Conservation (phyloP, 768 basidiomycete genomes). For the Naganishia onofrii region DNA sequence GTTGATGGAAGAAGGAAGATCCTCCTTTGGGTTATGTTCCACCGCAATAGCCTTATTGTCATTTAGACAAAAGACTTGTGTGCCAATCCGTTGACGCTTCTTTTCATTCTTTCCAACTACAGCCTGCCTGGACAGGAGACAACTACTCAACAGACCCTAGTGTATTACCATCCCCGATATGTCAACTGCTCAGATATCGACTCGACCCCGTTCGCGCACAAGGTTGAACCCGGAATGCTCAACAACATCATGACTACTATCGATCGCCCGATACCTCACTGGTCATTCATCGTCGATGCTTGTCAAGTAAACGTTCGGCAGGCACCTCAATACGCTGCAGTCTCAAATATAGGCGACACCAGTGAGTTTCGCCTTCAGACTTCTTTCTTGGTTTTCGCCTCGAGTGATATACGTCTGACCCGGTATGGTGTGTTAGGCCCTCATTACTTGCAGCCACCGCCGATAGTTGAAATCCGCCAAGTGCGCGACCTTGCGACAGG, state of each 20-base stretch:
- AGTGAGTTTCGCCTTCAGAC: background rate
- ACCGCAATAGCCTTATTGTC: no score
- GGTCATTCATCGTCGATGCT: background rate
- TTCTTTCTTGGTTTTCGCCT: background rate
- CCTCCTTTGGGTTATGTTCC: no score
- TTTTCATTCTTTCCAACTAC: background rate
- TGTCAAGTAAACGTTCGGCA: slow-evolving; percentile 3
- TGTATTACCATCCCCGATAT: background rate
- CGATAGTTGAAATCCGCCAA: slow-evolving; percentile 14
- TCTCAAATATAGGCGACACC: background rate
- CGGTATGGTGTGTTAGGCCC: background rate
- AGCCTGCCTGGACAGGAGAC: background rate
- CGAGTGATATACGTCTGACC: background rate
- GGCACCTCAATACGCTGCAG: slow-evolving; percentile 3
- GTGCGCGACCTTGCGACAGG: background rate
- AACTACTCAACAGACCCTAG: background rate
- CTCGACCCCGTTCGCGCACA: no score
- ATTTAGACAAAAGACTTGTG: no score
- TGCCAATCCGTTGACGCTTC: background rate
- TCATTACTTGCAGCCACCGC: slow-evolving; percentile 4
- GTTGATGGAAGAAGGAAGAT: no score
- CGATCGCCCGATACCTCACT: background rate
- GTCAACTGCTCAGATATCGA: background rate
- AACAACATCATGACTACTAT: background rate
- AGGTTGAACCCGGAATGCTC: background rate